Conservation (phyloP, 192 early-diverging fungal genomes). For the Martensiomyces pterosporus region DNA sequence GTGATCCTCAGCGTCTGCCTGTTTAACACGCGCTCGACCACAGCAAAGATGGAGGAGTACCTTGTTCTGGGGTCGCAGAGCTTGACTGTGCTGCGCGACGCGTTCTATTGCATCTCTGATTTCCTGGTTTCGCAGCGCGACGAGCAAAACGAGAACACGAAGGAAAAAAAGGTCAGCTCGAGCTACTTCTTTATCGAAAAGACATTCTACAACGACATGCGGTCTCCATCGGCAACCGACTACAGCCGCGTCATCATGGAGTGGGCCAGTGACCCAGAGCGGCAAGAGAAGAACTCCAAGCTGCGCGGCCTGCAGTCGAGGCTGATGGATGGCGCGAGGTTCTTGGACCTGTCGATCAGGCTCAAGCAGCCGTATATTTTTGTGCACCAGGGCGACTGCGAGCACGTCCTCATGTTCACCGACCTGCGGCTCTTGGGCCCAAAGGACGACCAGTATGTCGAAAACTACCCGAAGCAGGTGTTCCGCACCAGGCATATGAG, state of each 20-base stretch:
- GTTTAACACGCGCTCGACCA: constrained; percentile 55
- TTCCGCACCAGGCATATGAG: constrained; percentile 53
- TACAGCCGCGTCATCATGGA: constrained; percentile 69
- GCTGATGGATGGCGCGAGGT: constrained; percentile 58
- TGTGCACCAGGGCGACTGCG: constrained; percentile 75
- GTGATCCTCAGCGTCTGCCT: constrained; percentile 59
- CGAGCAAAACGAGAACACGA: constrained; percentile 44
- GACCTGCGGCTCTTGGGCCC: constrained; percentile 53
- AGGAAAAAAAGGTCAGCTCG: constrained; percentile 53
- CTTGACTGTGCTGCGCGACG: constrained; percentile 63
- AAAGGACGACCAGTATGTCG: constrained; percentile 53
- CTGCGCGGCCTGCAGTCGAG: constrained; percentile 49
- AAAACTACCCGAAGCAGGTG: constrained; percentile 52
- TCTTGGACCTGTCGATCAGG: constrained; percentile 61
- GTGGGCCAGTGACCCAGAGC: constrained; percentile 59
- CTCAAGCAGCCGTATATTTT: constrained; percentile 66
- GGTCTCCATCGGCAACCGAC: constrained; percentile 56
- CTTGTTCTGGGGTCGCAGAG: constrained; percentile 65
- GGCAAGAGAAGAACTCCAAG: constrained; percentile 47
- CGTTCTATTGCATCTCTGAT: constrained; percentile 66
- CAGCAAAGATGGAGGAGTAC: constrained; percentile 58
- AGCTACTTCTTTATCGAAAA: constrained; percentile 77
- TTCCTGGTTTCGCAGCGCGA: constrained; percentile 52
- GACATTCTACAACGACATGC: constrained; percentile 68
- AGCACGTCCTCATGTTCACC: constrained; percentile 68